Evolutionary conservation across 2,329 filamentous ascomycete genomes (phyloP).

Genomic region (Ophiostoma australiae): DNA sequence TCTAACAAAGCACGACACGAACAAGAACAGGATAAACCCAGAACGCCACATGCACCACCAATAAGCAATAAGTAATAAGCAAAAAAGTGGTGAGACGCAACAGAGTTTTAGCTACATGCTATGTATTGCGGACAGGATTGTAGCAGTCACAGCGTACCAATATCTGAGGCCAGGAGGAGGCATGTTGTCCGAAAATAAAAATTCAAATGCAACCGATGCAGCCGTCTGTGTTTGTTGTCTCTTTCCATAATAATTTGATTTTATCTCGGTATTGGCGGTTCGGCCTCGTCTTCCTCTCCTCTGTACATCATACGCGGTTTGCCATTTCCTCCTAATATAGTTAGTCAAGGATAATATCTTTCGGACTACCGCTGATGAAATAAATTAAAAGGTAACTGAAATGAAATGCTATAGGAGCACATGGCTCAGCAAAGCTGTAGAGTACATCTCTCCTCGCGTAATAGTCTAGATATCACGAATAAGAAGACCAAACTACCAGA

Average conservation of each 20-base stretch:
- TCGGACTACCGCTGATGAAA: no score
- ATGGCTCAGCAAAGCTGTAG: no score
- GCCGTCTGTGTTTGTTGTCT: not conserved
- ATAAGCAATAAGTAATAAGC: not conserved
- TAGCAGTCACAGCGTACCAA: not conserved
- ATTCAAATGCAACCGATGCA: not conserved
- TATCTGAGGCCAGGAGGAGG: not conserved
- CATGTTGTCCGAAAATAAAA: not conserved
- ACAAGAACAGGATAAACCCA: slow-evolving; percentile 9
- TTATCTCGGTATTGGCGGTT: no score
- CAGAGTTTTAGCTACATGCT: not conserved
- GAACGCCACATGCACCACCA: slow-evolving; percentile 1
- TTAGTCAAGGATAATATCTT: no score
- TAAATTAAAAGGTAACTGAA: no score
- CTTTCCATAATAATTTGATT: not conserved
- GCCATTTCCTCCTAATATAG: no score
- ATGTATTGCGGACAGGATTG: not conserved
- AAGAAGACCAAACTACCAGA: not conserved
- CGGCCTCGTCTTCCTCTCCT: no score
- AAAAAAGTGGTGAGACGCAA: not conserved
- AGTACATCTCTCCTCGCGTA: no score
- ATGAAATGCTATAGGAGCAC: no score
- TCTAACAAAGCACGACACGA: not conserved
- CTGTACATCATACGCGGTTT: not conserved
- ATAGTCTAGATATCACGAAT: not conserved